Base-by-base conservation (phyloP, 352 stramenopile genomes). In the Phytopythium sindhum region DNA sequence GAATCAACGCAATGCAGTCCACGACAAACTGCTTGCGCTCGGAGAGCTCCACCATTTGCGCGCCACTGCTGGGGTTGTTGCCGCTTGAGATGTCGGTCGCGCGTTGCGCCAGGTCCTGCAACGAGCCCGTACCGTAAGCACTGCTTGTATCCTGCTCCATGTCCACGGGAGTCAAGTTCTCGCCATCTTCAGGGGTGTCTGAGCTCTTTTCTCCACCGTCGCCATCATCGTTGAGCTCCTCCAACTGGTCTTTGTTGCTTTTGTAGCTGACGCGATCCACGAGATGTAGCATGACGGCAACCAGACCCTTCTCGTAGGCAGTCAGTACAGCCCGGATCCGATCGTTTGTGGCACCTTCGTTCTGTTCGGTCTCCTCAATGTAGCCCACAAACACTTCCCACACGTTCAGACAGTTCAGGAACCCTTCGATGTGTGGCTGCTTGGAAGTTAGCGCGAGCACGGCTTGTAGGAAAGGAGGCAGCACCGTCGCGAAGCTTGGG, bases 321-420 rank as follows among this genome's bases (percentile, higher is more conserved):
- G 69, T 77, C 15, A 95, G 65, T 6, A 90, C 77, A 24, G 67
- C 65, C 2, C 76, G 65, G 4, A 80, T 63, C 1, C 62, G 73
- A 17, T 89, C 81, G 47, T 88, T 88, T 3, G 77, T 70, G 4
- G 79, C 80, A 7, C 70, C 77, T 72, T 90, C 84, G 42, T 90
- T 81, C 42, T 87, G 77, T 60, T 93, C 81, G 2, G 81, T 72
- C 60, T 93, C 84, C 66, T 95, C 86, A 57, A 95, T 80, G 55
- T 93, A 91, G 21, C 77, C 75, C 19, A 95, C 84, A 56, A 95
- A 90, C 8, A 95, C 82, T 29, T 95, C 84, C 86, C 86, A 95
- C 9, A 93, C 78, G 28, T 73, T 84, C 39, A 95, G 60, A 51
- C 86, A 95, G 63, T 93, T 91, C 50, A 93, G 60, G 48, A 93